phyloP scores from a whole-genome alignment of 208 protist genomes.

The Leptomonas pyrrhocoris region DNA sequence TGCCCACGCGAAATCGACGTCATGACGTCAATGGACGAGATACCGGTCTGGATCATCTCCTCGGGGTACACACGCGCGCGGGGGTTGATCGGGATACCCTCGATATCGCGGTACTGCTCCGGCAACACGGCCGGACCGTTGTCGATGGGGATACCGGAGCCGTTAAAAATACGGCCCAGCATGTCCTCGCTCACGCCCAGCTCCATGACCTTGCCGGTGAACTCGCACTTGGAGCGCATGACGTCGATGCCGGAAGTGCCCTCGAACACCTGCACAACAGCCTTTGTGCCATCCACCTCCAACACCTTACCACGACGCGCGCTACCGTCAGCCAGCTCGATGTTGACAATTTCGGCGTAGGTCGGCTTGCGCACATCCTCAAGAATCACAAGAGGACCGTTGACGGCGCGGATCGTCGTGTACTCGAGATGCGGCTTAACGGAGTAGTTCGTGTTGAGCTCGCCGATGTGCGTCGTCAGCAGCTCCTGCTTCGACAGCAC shows the following conservation, averaged over 20 bases:
- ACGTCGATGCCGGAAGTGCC: constrained; percentile 99
- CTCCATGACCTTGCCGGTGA: constrained; percentile 99
- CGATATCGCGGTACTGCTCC: constrained; percentile 99
- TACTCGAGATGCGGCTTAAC: constrained; percentile 96
- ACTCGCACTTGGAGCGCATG: constrained; percentile 96
- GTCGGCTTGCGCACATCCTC: constrained; percentile 99
- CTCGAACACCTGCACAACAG: constrained; percentile 99
- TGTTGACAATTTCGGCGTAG: constrained; percentile 99
- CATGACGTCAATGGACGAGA: constrained; percentile 99
- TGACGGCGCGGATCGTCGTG: constrained; percentile 98
- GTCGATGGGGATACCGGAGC: constrained; percentile 99
- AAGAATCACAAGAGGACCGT: constrained; percentile 99
- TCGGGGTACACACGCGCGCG: constrained; percentile 98
- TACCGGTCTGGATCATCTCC: constrained; percentile 99
- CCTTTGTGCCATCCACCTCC: constrained; percentile 98
- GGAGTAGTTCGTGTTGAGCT: constrained; percentile 69
- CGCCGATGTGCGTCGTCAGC: constrained; percentile 72
- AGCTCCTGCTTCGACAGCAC: constrained; percentile 90
- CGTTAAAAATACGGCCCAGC: constrained; percentile 99
- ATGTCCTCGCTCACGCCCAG: constrained; percentile 99
- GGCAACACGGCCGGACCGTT: constrained; percentile 97
- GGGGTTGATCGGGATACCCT: constrained; percentile 99
- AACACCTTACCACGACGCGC: constrained; percentile 97
- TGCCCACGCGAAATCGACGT: constrained; percentile 99
- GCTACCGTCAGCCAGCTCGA: constrained; percentile 97